Evolutionary conservation across 1,284 basidiomycete species (phyloP).

Genomic region (Heterobasidion occidentale): DNA sequence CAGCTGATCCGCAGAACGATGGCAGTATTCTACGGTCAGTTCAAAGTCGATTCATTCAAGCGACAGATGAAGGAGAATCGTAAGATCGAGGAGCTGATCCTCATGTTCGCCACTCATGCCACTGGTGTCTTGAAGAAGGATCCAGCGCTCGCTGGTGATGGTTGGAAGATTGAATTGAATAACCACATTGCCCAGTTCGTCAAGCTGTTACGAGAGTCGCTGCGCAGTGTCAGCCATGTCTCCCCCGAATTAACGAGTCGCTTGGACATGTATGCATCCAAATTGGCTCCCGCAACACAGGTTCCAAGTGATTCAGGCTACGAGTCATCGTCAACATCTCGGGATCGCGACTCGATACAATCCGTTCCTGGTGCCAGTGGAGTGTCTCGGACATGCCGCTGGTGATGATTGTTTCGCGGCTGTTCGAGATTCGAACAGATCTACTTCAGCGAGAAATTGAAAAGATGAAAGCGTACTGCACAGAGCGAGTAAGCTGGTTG

Average conservation of each 20-base stretch:
- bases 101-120: slow-evolving; percentile 91
- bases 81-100: slow-evolving; percentile 94
- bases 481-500: slow-evolving; percentile 59
- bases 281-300: slow-evolving; percentile 53
- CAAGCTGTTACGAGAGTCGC: slow-evolving; percentile 75
- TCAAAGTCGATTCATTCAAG: slow-evolving; percentile 78
- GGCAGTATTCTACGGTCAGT: slow-evolving; percentile 86
- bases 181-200: slow-evolving; percentile 87
- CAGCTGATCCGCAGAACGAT: slow-evolving; percentile 82
- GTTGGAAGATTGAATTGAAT: slow-evolving; percentile 91
- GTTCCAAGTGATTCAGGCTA: slow-evolving; percentile 56
- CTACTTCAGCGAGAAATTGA: slow-evolving; percentile 75
- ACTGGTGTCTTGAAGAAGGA: slow-evolving; percentile 82
- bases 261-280: slow-evolving; percentile 77
- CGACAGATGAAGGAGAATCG: slow-evolving; percentile 92
- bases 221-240: slow-evolving; percentile 66
- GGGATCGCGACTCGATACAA: slow-evolving; percentile 46
- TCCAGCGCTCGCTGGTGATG: slow-evolving; percentile 66
- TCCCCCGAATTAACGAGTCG: slow-evolving; percentile 77
- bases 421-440: slow-evolving; percentile 71
- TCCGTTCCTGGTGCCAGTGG: slow-evolving; percentile 28
- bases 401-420: slow-evolving; percentile 58
- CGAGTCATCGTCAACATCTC: slow-evolving; percentile 51
- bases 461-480: slow-evolving; percentile 59
- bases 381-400: slow-evolving; percentile 69